Base-by-base conservation (phyloP, 1,284 basidiomycete species). In the Irpex rosettiformis region DNA sequence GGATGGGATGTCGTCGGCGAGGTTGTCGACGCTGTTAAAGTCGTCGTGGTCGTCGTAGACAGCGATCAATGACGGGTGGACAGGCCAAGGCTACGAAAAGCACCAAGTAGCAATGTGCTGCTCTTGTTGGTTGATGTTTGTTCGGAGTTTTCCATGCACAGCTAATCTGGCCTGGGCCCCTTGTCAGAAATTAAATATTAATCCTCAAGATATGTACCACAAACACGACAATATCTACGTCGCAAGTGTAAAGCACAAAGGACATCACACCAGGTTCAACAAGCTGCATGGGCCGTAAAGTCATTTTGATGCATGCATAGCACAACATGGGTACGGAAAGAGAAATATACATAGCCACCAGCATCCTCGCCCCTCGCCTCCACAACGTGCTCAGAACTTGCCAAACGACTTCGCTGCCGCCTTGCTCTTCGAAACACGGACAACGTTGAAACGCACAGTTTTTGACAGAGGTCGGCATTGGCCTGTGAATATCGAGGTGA, bases 391-490 rank as follows among this genome's bases (percentile, higher is more conserved):
- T 78, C 84, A 98, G 86, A 97, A 98, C 86, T 96, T 96, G 79
- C 86, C 85, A 80, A 98, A 98, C 64, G 91, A 81, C 84, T 96
- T 96, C 65, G 86, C 79, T 29, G 91, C 73, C 21, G 91, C 91
- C 83, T 93, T 94, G 87, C 78, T 95, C 86, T 89, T 92, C 66
- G 86, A 74, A 75, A 97, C 94, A 73, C 93, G 89, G 73, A 98
- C 77, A 62, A 98, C 94, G 79, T 98, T 98, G 89, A 98, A 98
- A 58, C 96, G 93, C 68, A 99, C 96, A 55, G 96, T 98, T 83
- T 99, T 99, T 66, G 96, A 99, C 72, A 99, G 80, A 69, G 97
- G 97, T 73, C 97, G 92, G 85, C 97, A 99, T 88, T 99, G 97
- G 59, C 90, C 89, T 92, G 16, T 16, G 18, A 18, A 65, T 29